Evolutionary conservation across 768 basidiomycete genomes (phyloP), one percentile per base, ranked within the genome.

Genomic region (Sporobolomyces phaffii): DNA sequence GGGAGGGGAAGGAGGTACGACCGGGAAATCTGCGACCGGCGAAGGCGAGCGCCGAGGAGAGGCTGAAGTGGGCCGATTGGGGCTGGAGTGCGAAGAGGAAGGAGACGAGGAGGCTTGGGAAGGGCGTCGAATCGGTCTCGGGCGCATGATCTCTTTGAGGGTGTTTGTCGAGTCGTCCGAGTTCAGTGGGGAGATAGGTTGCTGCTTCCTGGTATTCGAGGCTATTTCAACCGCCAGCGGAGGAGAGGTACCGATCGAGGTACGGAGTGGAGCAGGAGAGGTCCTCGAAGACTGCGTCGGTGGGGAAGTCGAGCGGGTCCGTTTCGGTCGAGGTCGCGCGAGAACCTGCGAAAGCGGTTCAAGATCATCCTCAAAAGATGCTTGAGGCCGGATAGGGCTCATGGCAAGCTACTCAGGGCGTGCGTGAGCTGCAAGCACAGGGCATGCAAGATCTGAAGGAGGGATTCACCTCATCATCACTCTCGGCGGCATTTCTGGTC

Each of bases 401-500:
- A 58, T 58, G 29, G 53, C 53, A 28, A 58, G 65, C 60, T 62
- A 47, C 26, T 4, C 8, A 8, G 7, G 1, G 40, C 14, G 26
- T 9, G 2, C 22, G 6, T 7, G 48, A 36, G 40, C 45, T 28
- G 8, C 20, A 1, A 10, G 6, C n/a, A 26, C 28, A 17, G n/a
- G 3, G 26, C 2, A 5, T 4, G 28, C 33, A 34, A 48, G 24
- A 29, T n/a, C 11, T 5, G 36, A 40, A 9, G 40, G 18, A 3
- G n/a, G 6, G 22, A 43, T 61, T 15, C 50, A 63, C 66, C 61
- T 68, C 66, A 31, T 68, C 66, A 11, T 68, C 66, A 47, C 61
- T 63, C 31, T n/a, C 3, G 5, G 26, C 15, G 36, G 13, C 5
- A n/a, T 64, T 33, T 51, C 10, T 29, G 17, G 29, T 15, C 48